Percentiles rank a stretch among this genome's conserved stretches.
phyloP scores from a whole-genome alignment of 352 stramenopile species.

The Globisporangium middletonii region DNA sequence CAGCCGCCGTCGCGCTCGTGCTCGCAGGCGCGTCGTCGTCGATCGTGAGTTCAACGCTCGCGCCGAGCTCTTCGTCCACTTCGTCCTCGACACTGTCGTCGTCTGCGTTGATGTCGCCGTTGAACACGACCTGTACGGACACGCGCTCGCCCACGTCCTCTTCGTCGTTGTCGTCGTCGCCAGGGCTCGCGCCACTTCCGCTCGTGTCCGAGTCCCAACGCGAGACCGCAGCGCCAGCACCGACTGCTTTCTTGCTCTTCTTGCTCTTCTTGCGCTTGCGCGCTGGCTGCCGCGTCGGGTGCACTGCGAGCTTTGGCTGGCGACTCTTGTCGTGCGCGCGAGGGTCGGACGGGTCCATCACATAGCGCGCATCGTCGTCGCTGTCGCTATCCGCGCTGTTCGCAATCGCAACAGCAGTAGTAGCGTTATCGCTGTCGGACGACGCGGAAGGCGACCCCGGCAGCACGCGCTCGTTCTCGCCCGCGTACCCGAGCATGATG shows the following conservation, averaged over 20 bases:
- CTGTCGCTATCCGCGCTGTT: conserved; percentile 21
- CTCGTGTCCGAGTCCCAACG: conserved; percentile 59
- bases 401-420: neutral
- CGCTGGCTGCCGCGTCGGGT: conserved; percentile 19
- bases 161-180: conserved; percentile 12
- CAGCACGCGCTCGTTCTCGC: conserved; percentile 20
- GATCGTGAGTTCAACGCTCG: conserved; percentile 6
- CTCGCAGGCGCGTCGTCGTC: conserved; percentile 1
- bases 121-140: conserved; percentile 14
- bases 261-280: conserved; percentile 17
- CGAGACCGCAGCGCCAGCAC: conserved; percentile 15
- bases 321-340: conserved; percentile 41
- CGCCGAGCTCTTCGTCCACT: conserved; percentile 18
- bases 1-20: conserved; percentile 1
- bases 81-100: conserved; percentile 13
- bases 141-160: conserved; percentile 49
- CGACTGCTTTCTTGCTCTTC: conserved; percentile 7
- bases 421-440: conserved; percentile 16
- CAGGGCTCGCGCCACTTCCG: conserved; percentile 1
- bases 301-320: conserved; percentile 18
- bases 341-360: conserved; percentile 78
- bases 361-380: conserved; percentile 36
- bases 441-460: conserved; percentile 22
- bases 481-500: conserved; percentile 29
- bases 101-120: conserved; percentile 3